These are phyloP conservation scores for Cyclotella baltica DNA, from an alignment of 108 stramenopile genomes.

Conservation along the genomic window DNA sequence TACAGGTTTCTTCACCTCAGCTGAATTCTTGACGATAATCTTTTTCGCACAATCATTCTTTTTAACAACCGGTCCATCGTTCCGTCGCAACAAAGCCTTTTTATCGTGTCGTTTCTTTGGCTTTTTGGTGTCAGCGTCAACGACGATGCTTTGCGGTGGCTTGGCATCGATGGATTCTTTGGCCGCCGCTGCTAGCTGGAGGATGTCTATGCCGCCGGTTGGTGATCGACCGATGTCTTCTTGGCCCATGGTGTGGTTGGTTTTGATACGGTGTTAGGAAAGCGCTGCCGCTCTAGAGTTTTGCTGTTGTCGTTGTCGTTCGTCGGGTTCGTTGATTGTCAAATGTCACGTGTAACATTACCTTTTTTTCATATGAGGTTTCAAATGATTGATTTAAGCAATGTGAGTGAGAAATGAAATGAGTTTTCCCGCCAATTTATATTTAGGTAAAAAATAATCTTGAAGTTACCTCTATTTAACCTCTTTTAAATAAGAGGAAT, in stretches of 20 bases:
- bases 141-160: background rate
- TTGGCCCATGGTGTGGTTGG: background rate
- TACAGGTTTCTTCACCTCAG: background rate
- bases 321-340: too few species aligned
- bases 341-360: too few species aligned
- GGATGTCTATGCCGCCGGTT: slow-evolving; percentile 6
- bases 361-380: too few species aligned
- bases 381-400: too few species aligned
- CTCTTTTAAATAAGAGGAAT: too few species aligned
- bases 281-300: background rate
- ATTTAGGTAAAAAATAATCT: too few species aligned
- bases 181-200: background rate
- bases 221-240: background rate
- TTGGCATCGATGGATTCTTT: background rate
- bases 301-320: background rate
- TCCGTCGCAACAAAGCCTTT: background rate
- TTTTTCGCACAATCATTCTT: background rate
- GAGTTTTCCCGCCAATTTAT: too few species aligned
- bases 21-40: background rate
- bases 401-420: too few species aligned
- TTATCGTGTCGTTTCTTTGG: background rate
- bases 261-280: background rate
- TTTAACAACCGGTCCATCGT: background rate
- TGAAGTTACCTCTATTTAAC: too few species aligned
- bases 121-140: background rate